These are phyloP conservation scores for Talaromyces sp. DNA, from an alignment of 2,329 filamentous ascomycete genomes.

Conservation along the genomic window DNA sequence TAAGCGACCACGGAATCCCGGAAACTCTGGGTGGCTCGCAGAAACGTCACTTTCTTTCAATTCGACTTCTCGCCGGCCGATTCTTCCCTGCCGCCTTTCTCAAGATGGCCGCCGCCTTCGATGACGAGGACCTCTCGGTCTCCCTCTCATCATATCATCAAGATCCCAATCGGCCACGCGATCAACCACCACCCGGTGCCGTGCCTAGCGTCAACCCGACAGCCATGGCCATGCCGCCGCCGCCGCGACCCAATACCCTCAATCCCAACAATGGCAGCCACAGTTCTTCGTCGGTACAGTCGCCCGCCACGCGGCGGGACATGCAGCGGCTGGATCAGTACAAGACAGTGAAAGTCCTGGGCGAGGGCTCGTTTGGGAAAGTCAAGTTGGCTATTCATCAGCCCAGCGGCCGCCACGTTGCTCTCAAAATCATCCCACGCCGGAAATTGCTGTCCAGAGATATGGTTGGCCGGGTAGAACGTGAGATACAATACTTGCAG, in stretches of 20 bases:
- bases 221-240: slow-evolving; percentile 36
- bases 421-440: slow-evolving; percentile 93
- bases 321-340: slow-evolving; percentile 90
- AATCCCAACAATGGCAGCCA: slow-evolving; percentile 10
- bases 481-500: slow-evolving; percentile 97
- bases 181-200: slow-evolving; percentile 22
- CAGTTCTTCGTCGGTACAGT: slow-evolving; percentile 32
- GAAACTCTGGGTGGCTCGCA: background rate
- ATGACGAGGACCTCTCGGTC: slow-evolving; percentile 80
- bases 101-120: slow-evolving; percentile 49
- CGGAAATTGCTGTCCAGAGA: slow-evolving; percentile 95
- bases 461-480: slow-evolving; percentile 95
- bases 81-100: slow-evolving; percentile 2
- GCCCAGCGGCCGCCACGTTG: slow-evolving; percentile 89
- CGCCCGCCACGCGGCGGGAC: slow-evolving; percentile 48
- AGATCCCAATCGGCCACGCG: slow-evolving; percentile 20
- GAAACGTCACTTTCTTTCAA: slow-evolving; percentile 5
- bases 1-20: slow-evolving; percentile 5
- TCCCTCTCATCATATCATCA: slow-evolving; percentile 48
- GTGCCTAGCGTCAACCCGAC: slow-evolving; percentile 24
- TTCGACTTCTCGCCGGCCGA: background rate
- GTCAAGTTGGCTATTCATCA: slow-evolving; percentile 94
- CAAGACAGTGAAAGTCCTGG: slow-evolving; percentile 81
- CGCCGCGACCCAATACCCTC: slow-evolving; percentile 25
- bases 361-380: slow-evolving; percentile 97